These are phyloP conservation scores for Linum tenue DNA, from an alignment of 345 rosid genomes.

Conservation along the genomic window DNA sequence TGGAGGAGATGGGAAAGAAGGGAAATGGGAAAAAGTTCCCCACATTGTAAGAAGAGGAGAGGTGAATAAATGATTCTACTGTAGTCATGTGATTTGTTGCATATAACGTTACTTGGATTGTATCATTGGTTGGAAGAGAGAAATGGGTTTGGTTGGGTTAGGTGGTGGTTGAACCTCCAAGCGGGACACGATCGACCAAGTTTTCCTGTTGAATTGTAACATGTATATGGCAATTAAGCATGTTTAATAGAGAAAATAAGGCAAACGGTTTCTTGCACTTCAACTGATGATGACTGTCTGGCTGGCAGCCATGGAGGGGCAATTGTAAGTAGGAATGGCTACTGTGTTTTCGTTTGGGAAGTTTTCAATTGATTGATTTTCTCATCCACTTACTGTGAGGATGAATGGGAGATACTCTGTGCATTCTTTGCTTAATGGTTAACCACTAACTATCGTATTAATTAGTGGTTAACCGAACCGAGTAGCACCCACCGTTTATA, in stretches of 20 bases:
- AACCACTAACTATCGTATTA: too few species aligned
- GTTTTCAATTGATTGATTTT: too few species aligned
- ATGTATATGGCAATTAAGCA: not conserved
- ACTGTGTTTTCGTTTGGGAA: too few species aligned
- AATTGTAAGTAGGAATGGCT: too few species aligned
- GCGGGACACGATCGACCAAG: not conserved
- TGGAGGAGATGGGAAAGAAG: constrained; percentile 7
- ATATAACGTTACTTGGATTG: not conserved
- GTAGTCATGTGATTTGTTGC: too few species aligned
- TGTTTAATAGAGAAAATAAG: too few species aligned
- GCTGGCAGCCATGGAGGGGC: not conserved
- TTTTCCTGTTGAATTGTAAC: not conserved
- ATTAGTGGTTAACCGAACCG: too few species aligned
- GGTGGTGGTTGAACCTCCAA: constrained; percentile 74
- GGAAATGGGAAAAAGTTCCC: not conserved
- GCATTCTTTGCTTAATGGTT: too few species aligned
- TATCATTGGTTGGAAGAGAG: constrained; percentile 37
- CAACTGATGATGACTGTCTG: not conserved
- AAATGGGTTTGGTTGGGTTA: constrained; percentile 37
- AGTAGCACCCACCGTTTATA: too few species aligned
- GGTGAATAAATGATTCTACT: not conserved
- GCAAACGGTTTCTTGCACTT: not conserved
- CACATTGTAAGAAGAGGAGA: not conserved
- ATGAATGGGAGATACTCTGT: too few species aligned
- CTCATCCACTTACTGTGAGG: too few species aligned